These are phyloP conservation scores for Glycine soja DNA, from an alignment of 306 rosid genomes.

Conservation along the genomic window DNA sequence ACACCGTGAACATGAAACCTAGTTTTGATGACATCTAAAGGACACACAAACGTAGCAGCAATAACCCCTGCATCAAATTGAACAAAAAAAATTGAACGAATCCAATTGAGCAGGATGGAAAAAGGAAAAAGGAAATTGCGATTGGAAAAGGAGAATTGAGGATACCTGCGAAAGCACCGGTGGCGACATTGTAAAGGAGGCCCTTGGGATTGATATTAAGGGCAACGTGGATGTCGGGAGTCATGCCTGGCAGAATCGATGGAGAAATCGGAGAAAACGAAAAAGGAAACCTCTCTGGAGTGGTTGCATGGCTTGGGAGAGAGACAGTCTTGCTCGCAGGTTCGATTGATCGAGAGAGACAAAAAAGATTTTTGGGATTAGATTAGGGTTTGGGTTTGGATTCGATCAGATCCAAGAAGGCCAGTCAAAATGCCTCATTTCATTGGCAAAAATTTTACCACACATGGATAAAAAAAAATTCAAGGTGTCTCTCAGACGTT, in stretches of 20 bases:
- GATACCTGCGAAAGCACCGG: slow-evolving; percentile 87
- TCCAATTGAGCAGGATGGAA: neutral
- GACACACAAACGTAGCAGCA: slow-evolving; percentile 90
- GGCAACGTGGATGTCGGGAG: slow-evolving; percentile 57
- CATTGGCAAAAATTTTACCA: too few species aligned
- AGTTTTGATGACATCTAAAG: slow-evolving; percentile 89
- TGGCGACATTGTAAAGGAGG: slow-evolving; percentile 76
- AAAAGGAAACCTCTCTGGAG: slow-evolving; percentile 68
- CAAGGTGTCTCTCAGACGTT: too few species aligned
- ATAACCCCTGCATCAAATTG: slow-evolving; percentile 61
- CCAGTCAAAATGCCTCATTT: slow-evolving; percentile 6
- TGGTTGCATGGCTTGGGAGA: slow-evolving; percentile 78
- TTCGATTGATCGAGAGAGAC: neutral
- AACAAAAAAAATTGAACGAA: neutral
- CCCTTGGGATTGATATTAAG: slow-evolving; percentile 61
- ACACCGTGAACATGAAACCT: slow-evolving; percentile 86
- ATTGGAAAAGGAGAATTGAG: neutral
- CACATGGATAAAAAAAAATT: too few species aligned
- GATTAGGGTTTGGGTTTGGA: slow-evolving; percentile 3
- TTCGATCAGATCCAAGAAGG: neutral
- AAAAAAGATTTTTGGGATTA: neutral
- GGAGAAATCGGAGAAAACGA: slow-evolving; percentile 32
- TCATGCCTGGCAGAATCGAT: slow-evolving; percentile 51
- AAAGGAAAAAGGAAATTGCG: neutral
- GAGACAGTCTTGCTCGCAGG: neutral